These are phyloP conservation scores for Phytophthora europaea DNA, from an alignment of 352 stramenopile genomes.

Conservation along the genomic window DNA sequence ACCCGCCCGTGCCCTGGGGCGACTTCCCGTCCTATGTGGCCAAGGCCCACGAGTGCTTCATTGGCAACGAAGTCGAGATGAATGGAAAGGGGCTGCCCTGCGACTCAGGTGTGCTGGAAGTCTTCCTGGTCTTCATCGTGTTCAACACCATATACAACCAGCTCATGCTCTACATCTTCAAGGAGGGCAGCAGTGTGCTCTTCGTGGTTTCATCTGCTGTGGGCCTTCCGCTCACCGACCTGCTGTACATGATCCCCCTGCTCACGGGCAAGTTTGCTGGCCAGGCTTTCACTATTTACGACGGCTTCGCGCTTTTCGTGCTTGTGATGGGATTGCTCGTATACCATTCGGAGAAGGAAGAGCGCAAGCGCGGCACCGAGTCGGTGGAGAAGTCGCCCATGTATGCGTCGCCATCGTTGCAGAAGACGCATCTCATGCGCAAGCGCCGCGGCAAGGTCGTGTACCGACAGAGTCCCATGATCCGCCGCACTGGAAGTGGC, in stretches of 20 bases:
- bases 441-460: constrained; percentile 84
- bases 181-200: constrained; percentile 88
- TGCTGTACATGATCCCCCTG: constrained; percentile 87
- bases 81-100: constrained; percentile 66
- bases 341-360: constrained; percentile 91
- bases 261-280: constrained; percentile 74
- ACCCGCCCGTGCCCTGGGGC: constrained; percentile 80
- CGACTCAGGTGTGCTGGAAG: constrained; percentile 72
- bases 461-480: constrained; percentile 87
- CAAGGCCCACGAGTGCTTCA: constrained; percentile 82
- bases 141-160: constrained; percentile 92
- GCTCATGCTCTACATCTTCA: constrained; percentile 92
- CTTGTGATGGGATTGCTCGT: constrained; percentile 88
- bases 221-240: constrained; percentile 81
- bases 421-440: constrained; percentile 88
- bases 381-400: constrained; percentile 89
- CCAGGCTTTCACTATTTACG: constrained; percentile 89
- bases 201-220: constrained; percentile 91
- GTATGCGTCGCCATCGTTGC: constrained; percentile 85
- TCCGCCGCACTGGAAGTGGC: constrained; percentile 55
- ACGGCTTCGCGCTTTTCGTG: constrained; percentile 90
- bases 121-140: constrained; percentile 88
- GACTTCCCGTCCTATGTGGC: constrained; percentile 73
- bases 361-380: constrained; percentile 60
- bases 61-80: constrained; percentile 77